Evolutionary conservation across 257 asterid genomes (phyloP).

Genomic region (Primulina huaijiensis): DNA sequence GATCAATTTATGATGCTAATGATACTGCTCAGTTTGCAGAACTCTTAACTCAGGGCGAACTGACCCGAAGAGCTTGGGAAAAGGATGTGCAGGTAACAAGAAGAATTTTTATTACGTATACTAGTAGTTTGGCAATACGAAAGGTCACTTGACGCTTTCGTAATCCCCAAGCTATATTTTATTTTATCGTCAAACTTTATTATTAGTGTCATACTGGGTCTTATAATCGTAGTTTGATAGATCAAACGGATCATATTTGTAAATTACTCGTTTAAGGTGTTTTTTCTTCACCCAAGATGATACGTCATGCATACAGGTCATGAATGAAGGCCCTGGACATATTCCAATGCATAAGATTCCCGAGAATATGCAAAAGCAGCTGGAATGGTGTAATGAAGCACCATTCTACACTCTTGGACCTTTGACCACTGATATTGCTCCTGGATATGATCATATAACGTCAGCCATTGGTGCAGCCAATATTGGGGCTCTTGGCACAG

Average conservation of each 20-base stretch:
- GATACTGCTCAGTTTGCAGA: slow-evolving; percentile 95
- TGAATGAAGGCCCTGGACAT: slow-evolving; percentile 97
- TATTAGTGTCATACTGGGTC: not conserved
- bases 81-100: slow-evolving; percentile 84
- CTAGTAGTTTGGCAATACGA: not conserved
- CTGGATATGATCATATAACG: slow-evolving; percentile 93
- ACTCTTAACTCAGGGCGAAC: slow-evolving; percentile 90
- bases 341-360: slow-evolving; percentile 94
- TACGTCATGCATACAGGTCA: slow-evolving; percentile 48
- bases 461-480: slow-evolving; percentile 96
- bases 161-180: not conserved
- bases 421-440: slow-evolving; percentile 86
- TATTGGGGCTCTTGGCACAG: slow-evolving; percentile 95
- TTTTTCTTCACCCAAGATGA: slow-evolving; percentile 5
- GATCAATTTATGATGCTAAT: slow-evolving; percentile 92
- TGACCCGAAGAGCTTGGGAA: slow-evolving; percentile 93
- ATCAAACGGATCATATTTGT: not conserved
- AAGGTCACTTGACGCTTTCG: not conserved
- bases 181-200: too few species aligned
- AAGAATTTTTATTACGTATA: not conserved
- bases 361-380: slow-evolving; percentile 90
- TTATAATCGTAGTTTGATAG: not conserved
- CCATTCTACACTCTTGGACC: slow-evolving; percentile 96
- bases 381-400: slow-evolving; percentile 95
- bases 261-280: not conserved